A percentile compares a stretch with the other conserved stretches of the same genome.
Evolutionary conservation across 73 alveolate genomes (phyloP).

Genomic region (Stentor roeselii): DNA sequence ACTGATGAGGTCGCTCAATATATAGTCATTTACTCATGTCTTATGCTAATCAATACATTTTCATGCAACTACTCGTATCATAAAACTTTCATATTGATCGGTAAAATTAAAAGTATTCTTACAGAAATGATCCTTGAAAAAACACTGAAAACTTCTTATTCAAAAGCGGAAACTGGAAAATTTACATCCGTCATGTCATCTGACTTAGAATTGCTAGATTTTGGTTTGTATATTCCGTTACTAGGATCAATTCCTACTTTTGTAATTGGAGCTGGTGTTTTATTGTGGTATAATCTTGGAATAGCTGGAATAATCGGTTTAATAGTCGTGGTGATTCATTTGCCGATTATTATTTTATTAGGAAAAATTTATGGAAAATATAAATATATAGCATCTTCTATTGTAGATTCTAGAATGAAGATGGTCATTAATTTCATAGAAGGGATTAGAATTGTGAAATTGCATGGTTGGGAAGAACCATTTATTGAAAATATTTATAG

Average conservation of each 20-base stretch:
- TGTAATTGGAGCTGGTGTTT: neutral
- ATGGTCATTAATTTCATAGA: conserved; percentile 37
- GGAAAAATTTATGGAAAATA: neutral
- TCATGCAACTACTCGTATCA: too few relatives aligned
- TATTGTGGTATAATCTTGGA: neutral
- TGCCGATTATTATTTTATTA: neutral
- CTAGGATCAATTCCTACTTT: neutral
- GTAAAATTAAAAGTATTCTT: too few relatives aligned
- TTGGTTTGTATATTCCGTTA: neutral
- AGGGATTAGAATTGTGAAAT: conserved; percentile 40
- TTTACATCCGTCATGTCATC: neutral
- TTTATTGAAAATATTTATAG: conserved; percentile 7
- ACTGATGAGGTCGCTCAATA: too few relatives aligned
- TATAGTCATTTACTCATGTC: too few relatives aligned
- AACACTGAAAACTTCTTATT: too few relatives aligned
- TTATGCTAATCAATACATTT: too few relatives aligned
- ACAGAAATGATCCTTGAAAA: too few relatives aligned
- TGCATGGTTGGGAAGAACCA: conserved; percentile 58
- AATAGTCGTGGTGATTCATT: neutral
- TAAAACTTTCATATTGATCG: too few relatives aligned
- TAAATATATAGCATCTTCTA: neutral
- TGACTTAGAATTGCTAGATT: neutral
- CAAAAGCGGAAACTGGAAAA: too few relatives aligned
- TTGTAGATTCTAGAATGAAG: conserved; percentile 33
- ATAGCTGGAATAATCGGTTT: neutral